Percentiles rank a stretch among this genome's conserved stretches.
phyloP scores from a whole-genome alignment of 2,329 filamentous ascomycete genomes.

The Clathrospora elynae region DNA sequence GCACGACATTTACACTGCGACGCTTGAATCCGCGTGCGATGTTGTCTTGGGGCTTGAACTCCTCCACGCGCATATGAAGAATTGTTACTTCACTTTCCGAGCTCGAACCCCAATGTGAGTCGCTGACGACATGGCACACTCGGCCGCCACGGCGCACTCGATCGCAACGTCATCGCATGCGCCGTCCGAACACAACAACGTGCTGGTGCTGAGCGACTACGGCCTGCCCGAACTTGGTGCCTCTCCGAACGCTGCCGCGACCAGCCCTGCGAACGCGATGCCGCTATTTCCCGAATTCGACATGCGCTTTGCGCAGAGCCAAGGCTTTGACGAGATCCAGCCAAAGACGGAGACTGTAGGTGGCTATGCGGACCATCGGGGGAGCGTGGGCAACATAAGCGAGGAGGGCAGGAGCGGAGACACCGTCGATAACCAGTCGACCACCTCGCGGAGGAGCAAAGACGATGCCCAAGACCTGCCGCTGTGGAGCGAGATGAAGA shows the following conservation, averaged over 20 bases:
- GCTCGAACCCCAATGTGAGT: slow-evolving; percentile 28
- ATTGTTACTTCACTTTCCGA: neutral
- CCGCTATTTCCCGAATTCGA: slow-evolving; percentile 41
- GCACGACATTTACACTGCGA: slow-evolving; percentile 11
- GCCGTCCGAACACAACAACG: slow-evolving; percentile 42
- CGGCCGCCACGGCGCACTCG: slow-evolving; percentile 33
- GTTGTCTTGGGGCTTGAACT: slow-evolving; percentile 1
- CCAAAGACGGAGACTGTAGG: slow-evolving; percentile 32
- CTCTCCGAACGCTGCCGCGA: slow-evolving; percentile 28
- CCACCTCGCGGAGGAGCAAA: slow-evolving; percentile 35
- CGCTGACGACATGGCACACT: slow-evolving; percentile 36
- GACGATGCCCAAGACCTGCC: slow-evolving; percentile 46
- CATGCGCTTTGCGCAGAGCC: slow-evolving; percentile 35
- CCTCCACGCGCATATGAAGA: slow-evolving; percentile 9
- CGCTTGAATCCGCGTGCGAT: slow-evolving; percentile 10
- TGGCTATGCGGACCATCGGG: slow-evolving; percentile 35
- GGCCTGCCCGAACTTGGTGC: slow-evolving; percentile 40
- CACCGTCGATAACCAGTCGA: slow-evolving; percentile 32
- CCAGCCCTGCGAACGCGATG: slow-evolving; percentile 38
- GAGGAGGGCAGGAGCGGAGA: slow-evolving; percentile 41
- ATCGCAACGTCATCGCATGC: slow-evolving; percentile 38
- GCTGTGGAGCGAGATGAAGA: slow-evolving; percentile 60
- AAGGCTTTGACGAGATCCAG: slow-evolving; percentile 29
- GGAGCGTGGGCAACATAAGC: slow-evolving; percentile 40
- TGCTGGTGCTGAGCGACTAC: slow-evolving; percentile 44